phyloP scores from a whole-genome alignment of 2,329 filamentous ascomycete genomes.

The Fusarium subtropicale region DNA sequence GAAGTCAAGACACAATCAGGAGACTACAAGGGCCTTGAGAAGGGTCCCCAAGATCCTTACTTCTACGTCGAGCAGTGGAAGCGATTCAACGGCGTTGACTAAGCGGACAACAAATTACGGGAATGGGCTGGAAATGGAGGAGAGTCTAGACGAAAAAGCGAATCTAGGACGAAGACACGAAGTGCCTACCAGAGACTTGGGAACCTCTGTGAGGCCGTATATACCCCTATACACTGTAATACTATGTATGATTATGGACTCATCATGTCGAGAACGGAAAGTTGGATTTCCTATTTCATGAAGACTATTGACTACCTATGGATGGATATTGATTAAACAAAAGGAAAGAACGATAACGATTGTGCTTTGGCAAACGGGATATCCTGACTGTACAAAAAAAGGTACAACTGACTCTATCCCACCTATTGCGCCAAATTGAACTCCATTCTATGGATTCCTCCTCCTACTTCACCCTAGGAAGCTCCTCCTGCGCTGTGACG shows the following conservation, averaged over 20 bases:
- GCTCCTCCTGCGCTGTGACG: constrained; percentile 63
- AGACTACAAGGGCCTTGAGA: constrained; percentile 63
- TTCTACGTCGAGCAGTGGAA: constrained; percentile 76
- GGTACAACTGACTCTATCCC: constrained; percentile 33
- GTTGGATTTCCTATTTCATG: constrained; percentile 20
- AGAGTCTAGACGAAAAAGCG: constrained; percentile 1
- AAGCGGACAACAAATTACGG: constrained; percentile 38
- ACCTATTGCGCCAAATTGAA: constrained; percentile 25
- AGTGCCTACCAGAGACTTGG: constrained; percentile 21
- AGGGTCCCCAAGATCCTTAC: constrained; percentile 70
- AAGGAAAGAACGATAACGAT: constrained; percentile 27
- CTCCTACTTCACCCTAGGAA: constrained; percentile 49
- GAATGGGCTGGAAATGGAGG: neutral
- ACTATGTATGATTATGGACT: constrained; percentile 49
- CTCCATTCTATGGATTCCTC: constrained; percentile 11
- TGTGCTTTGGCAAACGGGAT: constrained; percentile 30
- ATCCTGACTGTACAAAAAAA: constrained; percentile 25
- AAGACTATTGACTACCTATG: constrained; percentile 15
- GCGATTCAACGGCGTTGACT: constrained; percentile 72
- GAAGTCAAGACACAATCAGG: constrained; percentile 66
- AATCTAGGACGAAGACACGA: constrained; percentile 13
- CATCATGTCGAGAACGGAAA: constrained; percentile 19
- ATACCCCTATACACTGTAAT: constrained; percentile 49
- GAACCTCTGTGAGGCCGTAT: constrained; percentile 45
- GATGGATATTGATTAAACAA: constrained; percentile 17